Evolutionary conservation across 2,329 filamentous ascomycete genomes (phyloP), one percentile per base, ranked within the genome.

Genomic region (Colletotrichum tropicale): DNA sequence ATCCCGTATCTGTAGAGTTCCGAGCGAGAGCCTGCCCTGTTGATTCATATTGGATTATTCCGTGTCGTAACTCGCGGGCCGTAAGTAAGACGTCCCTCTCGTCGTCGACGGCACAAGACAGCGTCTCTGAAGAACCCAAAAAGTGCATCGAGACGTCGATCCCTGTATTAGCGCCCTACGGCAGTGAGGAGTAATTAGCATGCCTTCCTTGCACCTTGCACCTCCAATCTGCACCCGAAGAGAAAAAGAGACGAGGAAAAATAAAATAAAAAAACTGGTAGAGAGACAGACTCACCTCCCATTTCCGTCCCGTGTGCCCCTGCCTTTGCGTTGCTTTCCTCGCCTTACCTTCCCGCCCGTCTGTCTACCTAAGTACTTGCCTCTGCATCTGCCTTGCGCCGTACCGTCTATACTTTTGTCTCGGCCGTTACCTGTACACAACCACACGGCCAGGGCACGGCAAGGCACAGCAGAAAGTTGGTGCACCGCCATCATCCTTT

Each of bases 81-180:
- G 66, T 38, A 55, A 48, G 56, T 48, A 21, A 52, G 43, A 52
- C 43, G 43, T 21, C 12, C 43, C 43, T 52, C n/a, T 52, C 32
- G 24, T 26, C 61, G 15, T 60, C 8, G 62, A 62, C 73, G 74
- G 70, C 70, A 73, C 64, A 65, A 75, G 64, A 56, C 69, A 73
- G 73, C 69, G 64, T 75, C 73, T 75, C 62, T 75, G 73, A 73
- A 75, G 73, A 75, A 75, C 69, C 73, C 38, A 75, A 72, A 73
- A 38, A 68, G 73, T 75, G 69, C 73, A 75, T 36, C 34, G 16
- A 75, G 56, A 66, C 48, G 69, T 30, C 65, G 73, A 75, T 75
- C 73, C 16, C 56, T 24, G 70, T 65, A 26, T 75, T 74, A 75
- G 74, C 65, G 70, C 64, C 58, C n/a, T 69, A 48, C 58, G 70